Evolutionary conservation across 2,329 filamentous ascomycete genomes (phyloP), one percentile per base, ranked within the genome.

Genomic region (Penicillium crustosum): DNA sequence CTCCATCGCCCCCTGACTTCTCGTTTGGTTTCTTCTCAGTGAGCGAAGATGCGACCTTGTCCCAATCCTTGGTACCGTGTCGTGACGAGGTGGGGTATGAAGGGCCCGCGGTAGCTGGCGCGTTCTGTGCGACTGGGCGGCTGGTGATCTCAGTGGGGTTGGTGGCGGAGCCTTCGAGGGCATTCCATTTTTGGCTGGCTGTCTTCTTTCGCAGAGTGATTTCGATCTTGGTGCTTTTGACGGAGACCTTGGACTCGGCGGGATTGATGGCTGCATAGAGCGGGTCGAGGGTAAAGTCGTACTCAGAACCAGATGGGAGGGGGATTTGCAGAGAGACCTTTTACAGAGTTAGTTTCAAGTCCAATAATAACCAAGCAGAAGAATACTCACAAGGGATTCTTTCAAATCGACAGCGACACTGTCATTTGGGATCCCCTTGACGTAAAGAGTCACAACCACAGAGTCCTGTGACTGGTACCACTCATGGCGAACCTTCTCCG

Each of bases 41-140:
- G 17, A 85, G 73, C 6, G 81, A 79, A 1, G 77, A 75, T 8
- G 82, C 86, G 2, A 97, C 70, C 61, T 87, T 90, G 72, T 99
- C 94, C 94, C 94, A 99, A 76, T 99, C 84, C 77, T 96, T 96
- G 3, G 90, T 86, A 0, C 93, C 93, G 1, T 78, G 82, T 61
- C 87, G 88, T 13, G 93, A 94, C 0, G 93, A 97, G 0, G 92
- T 93, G 1, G 94, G 93, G 71, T 97, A 97, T 0, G 81, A 76
- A 0, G 89, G 89, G 0, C 73, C 78, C 31, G 75, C 67, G n/a
- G 67, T 44, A 12, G 66, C 33, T 25, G 70, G 53, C 49, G 65
- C 48, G 15, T 61, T 47, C 5, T 64, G 48, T 9, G 58, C 59
- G 17, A 61, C 41, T 25, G 66, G 60, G 6, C 65, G 60, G 59